Percentiles rank a stretch among this genome's conserved stretches.
Evolutionary conservation across 306 rosid species (phyloP).

Genomic region (Rosa rugosa): DNA sequence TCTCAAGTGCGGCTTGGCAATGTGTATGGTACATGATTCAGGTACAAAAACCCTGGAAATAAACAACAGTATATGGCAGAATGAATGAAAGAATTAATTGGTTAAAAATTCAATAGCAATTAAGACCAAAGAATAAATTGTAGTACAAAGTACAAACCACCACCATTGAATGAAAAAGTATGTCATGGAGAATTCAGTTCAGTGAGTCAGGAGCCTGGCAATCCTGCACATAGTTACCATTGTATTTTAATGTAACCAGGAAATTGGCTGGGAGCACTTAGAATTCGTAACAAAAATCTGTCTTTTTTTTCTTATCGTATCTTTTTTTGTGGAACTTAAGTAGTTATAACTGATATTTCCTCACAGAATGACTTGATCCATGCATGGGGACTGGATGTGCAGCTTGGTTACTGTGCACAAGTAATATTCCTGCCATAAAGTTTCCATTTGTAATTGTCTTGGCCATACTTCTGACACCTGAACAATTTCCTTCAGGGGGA

Average conservation of each 20-base stretch:
- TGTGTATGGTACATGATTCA: conserved; percentile 93
- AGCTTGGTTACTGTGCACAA: conserved; percentile 93
- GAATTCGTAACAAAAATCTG: neutral
- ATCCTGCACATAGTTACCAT: neutral
- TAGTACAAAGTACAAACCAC: neutral
- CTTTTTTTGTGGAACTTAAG: neutral
- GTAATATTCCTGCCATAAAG: conserved; percentile 39
- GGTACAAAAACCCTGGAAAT: conserved; percentile 39
- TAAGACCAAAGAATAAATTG: neutral
- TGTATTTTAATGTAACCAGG: neutral
- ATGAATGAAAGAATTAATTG: neutral
- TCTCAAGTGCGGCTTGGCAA: conserved; percentile 73
- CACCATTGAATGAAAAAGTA: neutral
- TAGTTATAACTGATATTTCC: conserved; percentile 25
- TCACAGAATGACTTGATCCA: conserved; percentile 94
- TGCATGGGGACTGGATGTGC: conserved; percentile 91
- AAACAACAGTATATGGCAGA: neutral
- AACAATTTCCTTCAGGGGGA: conserved; percentile 62
- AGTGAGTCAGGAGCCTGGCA: neutral
- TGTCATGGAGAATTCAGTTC: neutral
- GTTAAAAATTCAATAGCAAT: neutral
- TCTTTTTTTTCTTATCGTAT: neutral
- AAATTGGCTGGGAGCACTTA: neutral
- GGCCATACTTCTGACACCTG: conserved; percentile 16
- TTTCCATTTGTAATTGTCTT: conserved; percentile 17